Conservation (phyloP, 1,139 yeast species). For the Tardiomyces depauwii region DNA sequence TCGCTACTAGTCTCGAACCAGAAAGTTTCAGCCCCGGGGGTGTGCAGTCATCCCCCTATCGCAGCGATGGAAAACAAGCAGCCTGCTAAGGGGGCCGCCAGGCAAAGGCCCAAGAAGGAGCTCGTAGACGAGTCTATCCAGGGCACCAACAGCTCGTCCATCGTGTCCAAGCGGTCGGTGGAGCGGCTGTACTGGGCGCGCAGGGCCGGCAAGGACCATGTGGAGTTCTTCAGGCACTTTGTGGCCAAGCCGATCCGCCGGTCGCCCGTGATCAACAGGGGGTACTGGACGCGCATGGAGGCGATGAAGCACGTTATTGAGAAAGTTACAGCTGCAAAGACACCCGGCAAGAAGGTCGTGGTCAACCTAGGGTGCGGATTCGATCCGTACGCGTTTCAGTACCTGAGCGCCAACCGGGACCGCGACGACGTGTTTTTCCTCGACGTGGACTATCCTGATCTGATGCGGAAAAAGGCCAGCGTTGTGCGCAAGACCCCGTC, state of each 20-base stretch:
- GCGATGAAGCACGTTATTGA: conserved; percentile 46
- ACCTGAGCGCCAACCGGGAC: conserved; percentile 22
- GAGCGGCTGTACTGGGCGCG: conserved; percentile 41
- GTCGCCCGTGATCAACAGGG: conserved; percentile 73
- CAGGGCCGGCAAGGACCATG: conserved; percentile 17
- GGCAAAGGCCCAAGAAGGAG: conserved; percentile 2
- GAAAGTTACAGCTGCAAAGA: conserved; percentile 10
- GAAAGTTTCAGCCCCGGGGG: too few species aligned
- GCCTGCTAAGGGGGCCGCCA: background rate
- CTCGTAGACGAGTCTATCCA: conserved; percentile 43
- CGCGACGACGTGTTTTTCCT: conserved; percentile 36
- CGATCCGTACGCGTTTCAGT: conserved; percentile 51
- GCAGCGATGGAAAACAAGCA: background rate
- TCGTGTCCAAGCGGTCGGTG: conserved; percentile 73
- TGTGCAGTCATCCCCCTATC: too few species aligned
- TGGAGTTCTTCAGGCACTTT: conserved; percentile 52
- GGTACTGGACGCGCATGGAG: conserved; percentile 75
- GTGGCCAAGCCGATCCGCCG: conserved; percentile 60
- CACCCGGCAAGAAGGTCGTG: conserved; percentile 24
- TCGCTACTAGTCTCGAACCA: too few species aligned
- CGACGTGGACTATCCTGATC: conserved; percentile 69
- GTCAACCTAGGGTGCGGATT: conserved; percentile 77
- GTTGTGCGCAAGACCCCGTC: conserved; percentile 42
- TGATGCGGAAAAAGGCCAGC: conserved; percentile 41
- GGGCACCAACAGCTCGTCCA: conserved; percentile 76